A percentile compares a stretch with the other conserved stretches of the same genome.
Conservation (phyloP, 176 grass and related monocot genomes). For the Ensete glaucum region DNA sequence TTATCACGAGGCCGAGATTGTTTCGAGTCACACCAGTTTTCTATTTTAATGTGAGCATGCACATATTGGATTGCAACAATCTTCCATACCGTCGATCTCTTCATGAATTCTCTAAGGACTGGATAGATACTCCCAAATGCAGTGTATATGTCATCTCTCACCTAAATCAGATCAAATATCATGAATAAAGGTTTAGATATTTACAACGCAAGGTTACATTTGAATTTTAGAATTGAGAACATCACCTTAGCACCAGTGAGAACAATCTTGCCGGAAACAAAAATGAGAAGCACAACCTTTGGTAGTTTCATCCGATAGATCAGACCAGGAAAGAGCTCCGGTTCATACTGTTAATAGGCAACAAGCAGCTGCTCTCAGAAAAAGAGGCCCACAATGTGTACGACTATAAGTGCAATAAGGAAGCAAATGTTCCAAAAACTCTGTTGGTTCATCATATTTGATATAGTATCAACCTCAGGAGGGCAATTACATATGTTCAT, state of each 20-base stretch:
- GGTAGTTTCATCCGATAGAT: conserved; percentile 95
- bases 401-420: neutral
- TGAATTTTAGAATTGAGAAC: neutral
- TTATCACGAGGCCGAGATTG: too few species aligned
- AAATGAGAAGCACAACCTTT: conserved; percentile 89
- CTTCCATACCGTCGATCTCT: conserved; percentile 72
- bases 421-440: neutral
- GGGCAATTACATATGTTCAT: too few species aligned
- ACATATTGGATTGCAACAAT: too few species aligned
- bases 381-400: neutral
- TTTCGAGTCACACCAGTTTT: too few species aligned
- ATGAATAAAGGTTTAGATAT: neutral
- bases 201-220: neutral
- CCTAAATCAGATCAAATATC: conserved; percentile 25
- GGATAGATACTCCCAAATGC: conserved; percentile 91
- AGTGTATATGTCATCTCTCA: conserved; percentile 92
- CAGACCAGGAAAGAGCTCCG: conserved; percentile 79
- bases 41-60: too few species aligned
- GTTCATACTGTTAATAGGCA: conserved; percentile 48
- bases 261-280: conserved; percentile 96
- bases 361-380: conserved; percentile 8
- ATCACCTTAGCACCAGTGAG: conserved; percentile 83
- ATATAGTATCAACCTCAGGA: too few species aligned
- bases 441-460: too few species aligned
- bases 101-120: conserved; percentile 75